These are phyloP conservation scores for Pythium plurisporium DNA, from an alignment of 352 stramenopile species.

Conservation along the genomic window DNA sequence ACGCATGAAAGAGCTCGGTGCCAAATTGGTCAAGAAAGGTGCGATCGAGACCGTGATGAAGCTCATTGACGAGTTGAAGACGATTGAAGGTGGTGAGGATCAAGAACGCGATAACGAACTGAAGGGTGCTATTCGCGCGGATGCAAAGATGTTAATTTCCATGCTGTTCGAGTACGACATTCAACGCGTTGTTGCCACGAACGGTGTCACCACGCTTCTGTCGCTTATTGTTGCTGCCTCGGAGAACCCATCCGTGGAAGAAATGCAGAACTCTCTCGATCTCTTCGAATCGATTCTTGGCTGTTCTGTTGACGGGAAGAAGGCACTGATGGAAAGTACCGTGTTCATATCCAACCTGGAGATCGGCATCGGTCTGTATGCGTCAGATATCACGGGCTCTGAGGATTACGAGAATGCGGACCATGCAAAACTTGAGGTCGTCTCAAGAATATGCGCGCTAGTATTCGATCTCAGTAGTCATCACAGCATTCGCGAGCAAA, in stretches of 20 bases:
- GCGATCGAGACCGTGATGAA: constrained; percentile 51
- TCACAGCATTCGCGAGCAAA: constrained; percentile 35
- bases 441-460: constrained; percentile 45
- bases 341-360: constrained; percentile 45
- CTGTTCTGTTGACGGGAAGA: constrained; percentile 38
- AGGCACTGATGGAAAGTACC: constrained; percentile 44
- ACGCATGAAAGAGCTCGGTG: constrained; percentile 26
- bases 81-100: constrained; percentile 1
- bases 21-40: constrained; percentile 44
- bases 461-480: constrained; percentile 42
- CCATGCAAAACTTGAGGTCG: constrained; percentile 38
- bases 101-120: background rate
- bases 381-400: background rate
- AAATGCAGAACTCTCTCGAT: constrained; percentile 43
- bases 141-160: constrained; percentile 44
- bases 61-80: constrained; percentile 48
- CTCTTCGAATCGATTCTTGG: constrained; percentile 60
- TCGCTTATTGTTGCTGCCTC: constrained; percentile 26
- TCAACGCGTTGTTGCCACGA: constrained; percentile 50
- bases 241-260: constrained; percentile 21
- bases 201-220: constrained; percentile 61
- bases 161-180: constrained; percentile 62
- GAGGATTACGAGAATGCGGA: constrained; percentile 22
- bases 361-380: constrained; percentile 20
- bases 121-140: constrained; percentile 2